These are phyloP conservation scores for Aspergillus wentii DNA, from an alignment of 495 filamentous ascomycete species.

Conservation along the genomic window DNA sequence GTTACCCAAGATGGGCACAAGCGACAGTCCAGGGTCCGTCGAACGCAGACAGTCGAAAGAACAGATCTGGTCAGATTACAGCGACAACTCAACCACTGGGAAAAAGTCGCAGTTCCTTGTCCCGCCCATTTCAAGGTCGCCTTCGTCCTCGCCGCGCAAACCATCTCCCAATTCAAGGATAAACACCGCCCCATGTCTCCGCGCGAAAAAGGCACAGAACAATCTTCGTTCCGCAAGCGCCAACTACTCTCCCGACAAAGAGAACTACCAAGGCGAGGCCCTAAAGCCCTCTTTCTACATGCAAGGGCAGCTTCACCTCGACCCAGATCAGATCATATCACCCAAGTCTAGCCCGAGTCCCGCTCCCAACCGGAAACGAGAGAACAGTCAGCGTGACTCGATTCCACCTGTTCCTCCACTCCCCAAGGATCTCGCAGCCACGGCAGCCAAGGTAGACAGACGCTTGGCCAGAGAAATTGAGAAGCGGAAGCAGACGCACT, in stretches of 20 bases:
- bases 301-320: conserved; percentile 1
- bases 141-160: conserved; percentile 12
- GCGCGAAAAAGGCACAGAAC: conserved; percentile 20
- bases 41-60: conserved; percentile 25
- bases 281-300: background rate
- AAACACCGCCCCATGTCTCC: conserved; percentile 14
- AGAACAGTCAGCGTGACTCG: conserved; percentile 13
- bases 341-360: conserved; percentile 10
- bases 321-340: conserved; percentile 3
- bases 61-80: too few species aligned
- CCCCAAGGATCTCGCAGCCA: conserved; percentile 33
- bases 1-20: conserved; percentile 30
- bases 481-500: conserved; percentile 21
- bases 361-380: conserved; percentile 15
- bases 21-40: conserved; percentile 37
- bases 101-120: too few species aligned
- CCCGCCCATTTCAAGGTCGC: too few species aligned
- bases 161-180: conserved; percentile 19
- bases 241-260: conserved; percentile 10
- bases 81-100: too few species aligned
- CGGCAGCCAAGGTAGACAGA: conserved; percentile 26
- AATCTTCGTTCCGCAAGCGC: conserved; percentile 22
- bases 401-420: conserved; percentile 43
- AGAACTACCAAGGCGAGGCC: conserved; percentile 5
- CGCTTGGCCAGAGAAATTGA: conserved; percentile 23